These are phyloP conservation scores for Flaveria trinervia DNA, from an alignment of 129 eudicot genomes.

Conservation along the genomic window DNA sequence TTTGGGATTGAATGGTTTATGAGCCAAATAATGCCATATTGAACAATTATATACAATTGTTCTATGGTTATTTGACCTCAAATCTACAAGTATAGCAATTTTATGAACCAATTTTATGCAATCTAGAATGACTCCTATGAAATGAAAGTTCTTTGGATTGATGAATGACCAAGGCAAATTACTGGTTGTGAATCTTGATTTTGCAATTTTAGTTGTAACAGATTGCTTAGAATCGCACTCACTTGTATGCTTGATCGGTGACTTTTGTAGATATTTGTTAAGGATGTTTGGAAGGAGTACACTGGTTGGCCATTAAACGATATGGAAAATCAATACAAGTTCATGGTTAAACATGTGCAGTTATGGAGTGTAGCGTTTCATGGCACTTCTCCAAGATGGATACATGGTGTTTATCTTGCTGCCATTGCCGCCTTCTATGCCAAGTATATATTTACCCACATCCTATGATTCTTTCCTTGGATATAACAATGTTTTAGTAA, in stretches of 20 bases:
- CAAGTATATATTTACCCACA: slow-evolving; percentile 49
- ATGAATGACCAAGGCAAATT: not conserved
- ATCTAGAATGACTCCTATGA: not conserved
- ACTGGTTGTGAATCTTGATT: not conserved
- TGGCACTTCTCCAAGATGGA: slow-evolving; percentile 87
- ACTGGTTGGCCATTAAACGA: slow-evolving; percentile 92
- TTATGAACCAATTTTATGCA: too few relatives aligned
- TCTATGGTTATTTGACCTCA: not conserved
- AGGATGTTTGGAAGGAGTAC: slow-evolving; percentile 93
- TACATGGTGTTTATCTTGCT: slow-evolving; percentile 74
- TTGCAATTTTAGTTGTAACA: not conserved
- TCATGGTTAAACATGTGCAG: slow-evolving; percentile 88
- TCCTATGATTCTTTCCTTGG: not conserved
- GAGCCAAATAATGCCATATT: not conserved
- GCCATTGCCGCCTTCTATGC: slow-evolving; percentile 92
- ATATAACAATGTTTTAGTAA: not conserved
- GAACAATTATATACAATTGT: not conserved
- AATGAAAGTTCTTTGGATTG: not conserved
- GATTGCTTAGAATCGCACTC: not conserved
- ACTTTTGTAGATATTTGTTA: slow-evolving; percentile 60
- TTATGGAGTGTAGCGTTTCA: slow-evolving; percentile 97
- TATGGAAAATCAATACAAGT: slow-evolving; percentile 91
- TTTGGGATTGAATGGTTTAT: not conserved
- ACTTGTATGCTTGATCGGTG: not conserved
- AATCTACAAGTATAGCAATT: not conserved